Evolutionary conservation across 129 eudicot genomes (phyloP), one percentile per base, ranked within the genome.

Genomic region (Escallonia rubra): DNA sequence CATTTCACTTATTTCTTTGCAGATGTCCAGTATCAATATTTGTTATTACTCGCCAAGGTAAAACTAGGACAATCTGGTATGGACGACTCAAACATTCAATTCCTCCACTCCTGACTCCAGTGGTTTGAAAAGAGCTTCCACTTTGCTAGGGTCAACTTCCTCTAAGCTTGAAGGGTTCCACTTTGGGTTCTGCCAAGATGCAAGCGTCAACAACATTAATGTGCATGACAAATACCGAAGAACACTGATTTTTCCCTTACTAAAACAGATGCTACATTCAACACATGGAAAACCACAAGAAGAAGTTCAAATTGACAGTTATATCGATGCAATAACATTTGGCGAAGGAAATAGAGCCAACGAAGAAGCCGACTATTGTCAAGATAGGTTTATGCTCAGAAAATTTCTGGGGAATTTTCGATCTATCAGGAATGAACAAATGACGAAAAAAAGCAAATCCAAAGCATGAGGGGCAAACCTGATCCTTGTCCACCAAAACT

Each of bases 401-500:
- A 11, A 4, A n/a, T 52, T 52, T 4, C 57, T 52, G 57, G n/a
- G 12, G 2, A 8, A 7, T 52, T 4, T 52, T 52, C 12, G 2
- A 52, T 11, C 57, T 7, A 52, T n/a, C 9, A 52, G 57, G 12
- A 52, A 52, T 52, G 12, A 52, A 52, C 12, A 52, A 52, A 52
- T 52, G 9, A 23, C 34, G 44, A 9, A 46, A 9, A 46, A 59
- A 5, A 38, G 46, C n/a, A 40, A 48, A 51, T 43, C 64, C 4
- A 8, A 62, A 51, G 54, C 49, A 72, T 55, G n/a, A 60, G 11
- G 49, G 67, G 47, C 82, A 59, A 64, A 93, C 98, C 96, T 89
- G 98, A 86, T 89, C 98, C 85, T 93, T 93, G 82, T 93, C 98
- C 64, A 93, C 90, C 74, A 93, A 78, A 49, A 93, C 92, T 14